A percentile compares a stretch with the other conserved stretches of the same genome.
phyloP scores from a whole-genome alignment of 306 rosid species.

The Argentina anserina region DNA sequence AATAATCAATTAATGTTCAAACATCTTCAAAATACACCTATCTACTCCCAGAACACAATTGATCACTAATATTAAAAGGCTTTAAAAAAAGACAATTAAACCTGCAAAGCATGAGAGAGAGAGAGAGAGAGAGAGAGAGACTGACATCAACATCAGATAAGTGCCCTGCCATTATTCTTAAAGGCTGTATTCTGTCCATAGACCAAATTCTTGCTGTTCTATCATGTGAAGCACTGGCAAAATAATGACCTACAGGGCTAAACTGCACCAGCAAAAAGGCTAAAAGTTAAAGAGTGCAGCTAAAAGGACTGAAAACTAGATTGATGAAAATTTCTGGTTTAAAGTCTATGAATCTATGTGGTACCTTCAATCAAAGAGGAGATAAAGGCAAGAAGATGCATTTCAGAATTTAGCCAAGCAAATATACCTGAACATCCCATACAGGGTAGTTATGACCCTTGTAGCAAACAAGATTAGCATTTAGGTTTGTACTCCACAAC shows the following conservation, averaged over 20 bases:
- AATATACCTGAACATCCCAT: conserved; percentile 95
- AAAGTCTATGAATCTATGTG: too few species aligned
- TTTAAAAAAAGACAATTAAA: background rate
- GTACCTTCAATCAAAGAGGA: background rate
- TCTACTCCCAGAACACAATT: background rate
- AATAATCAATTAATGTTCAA: background rate
- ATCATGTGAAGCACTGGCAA: conserved; percentile 96
- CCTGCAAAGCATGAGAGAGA: background rate
- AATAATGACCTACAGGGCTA: conserved; percentile 92
- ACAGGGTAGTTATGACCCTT: conserved; percentile 99
- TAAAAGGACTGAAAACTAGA: background rate
- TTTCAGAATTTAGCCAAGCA: conserved; percentile 13
- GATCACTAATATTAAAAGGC: background rate
- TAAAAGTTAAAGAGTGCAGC: background rate
- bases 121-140: conserved; percentile 13
- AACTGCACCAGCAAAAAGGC: conserved; percentile 56
- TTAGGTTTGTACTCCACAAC: conserved; percentile 84
- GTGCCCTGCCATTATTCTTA: conserved; percentile 96
- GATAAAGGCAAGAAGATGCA: conserved; percentile 3
- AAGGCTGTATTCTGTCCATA: conserved; percentile 88
- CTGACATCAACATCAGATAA: conserved; percentile 97
- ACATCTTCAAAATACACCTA: background rate
- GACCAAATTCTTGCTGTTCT: conserved; percentile 98
- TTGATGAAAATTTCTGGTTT: too few species aligned
- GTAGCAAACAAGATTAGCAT: conserved; percentile 93